These are phyloP conservation scores for Penicillium vulpinum DNA, from an alignment of 2,329 filamentous ascomycete genomes.

Conservation along the genomic window DNA sequence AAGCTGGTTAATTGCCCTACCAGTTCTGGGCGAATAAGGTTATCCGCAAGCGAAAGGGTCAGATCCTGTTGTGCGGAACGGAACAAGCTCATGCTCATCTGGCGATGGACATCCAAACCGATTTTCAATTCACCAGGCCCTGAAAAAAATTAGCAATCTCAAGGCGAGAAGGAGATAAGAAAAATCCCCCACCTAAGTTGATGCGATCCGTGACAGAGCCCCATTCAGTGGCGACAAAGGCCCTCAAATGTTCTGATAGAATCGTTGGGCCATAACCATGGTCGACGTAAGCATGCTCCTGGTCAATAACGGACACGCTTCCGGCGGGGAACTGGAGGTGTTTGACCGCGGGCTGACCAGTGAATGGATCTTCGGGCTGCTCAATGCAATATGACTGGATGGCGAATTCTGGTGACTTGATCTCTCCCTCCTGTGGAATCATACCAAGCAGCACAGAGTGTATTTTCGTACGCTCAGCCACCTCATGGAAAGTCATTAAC, in stretches of 20 bases:
- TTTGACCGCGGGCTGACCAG: slow-evolving; percentile 29
- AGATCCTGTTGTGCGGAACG: slow-evolving; percentile 75
- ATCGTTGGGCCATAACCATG: slow-evolving; percentile 66
- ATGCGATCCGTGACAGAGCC: slow-evolving; percentile 80
- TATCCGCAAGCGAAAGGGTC: slow-evolving; percentile 72
- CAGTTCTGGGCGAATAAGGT: slow-evolving; percentile 62
- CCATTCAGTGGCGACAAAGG: slow-evolving; percentile 72
- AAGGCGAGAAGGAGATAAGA: not conserved
- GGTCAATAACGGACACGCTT: slow-evolving; percentile 64
- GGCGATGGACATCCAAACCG: slow-evolving; percentile 62
- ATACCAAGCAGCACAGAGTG: slow-evolving; percentile 74
- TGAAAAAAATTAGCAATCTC: slow-evolving; percentile 17
- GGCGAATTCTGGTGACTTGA: slow-evolving; percentile 68
- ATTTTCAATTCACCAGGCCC: slow-evolving; percentile 71
- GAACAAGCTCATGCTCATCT: slow-evolving; percentile 64
- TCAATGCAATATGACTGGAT: slow-evolving; percentile 66
- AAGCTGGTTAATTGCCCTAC: slow-evolving; percentile 64
- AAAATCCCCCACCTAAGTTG: slow-evolving; percentile 61
- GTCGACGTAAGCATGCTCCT: slow-evolving; percentile 57
- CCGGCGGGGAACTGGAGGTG: slow-evolving; percentile 41
- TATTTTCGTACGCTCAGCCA: slow-evolving; percentile 68
- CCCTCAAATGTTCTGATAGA: slow-evolving; percentile 71
- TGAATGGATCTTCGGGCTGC: slow-evolving; percentile 42
- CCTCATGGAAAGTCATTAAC: slow-evolving; percentile 73
- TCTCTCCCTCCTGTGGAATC: slow-evolving; percentile 66